Evolutionary conservation across 2,329 filamentous ascomycete species (phyloP), one percentile per base, ranked within the genome.

Genomic region (Falciphora oryzae): DNA sequence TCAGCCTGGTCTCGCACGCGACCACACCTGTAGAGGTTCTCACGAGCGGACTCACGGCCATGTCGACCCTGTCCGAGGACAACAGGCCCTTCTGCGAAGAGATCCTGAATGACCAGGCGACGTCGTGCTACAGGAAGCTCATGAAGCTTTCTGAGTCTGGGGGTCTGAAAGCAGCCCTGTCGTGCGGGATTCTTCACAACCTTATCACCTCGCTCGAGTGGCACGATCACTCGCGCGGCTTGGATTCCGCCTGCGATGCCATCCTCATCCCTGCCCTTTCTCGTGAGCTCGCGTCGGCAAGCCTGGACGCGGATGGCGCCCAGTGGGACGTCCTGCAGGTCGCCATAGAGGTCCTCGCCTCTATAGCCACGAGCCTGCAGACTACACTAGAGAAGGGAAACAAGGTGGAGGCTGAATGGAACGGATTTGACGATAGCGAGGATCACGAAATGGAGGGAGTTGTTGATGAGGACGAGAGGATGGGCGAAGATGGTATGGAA

Each of bases 171-270:
- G 82, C 81, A 1, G 80, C 88, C 44, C 75, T 87, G 11, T 81
- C 85, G 10, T 89, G 85, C 62, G 83, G 84, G 18, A 78, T 87
- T 28, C 78, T 89, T 16, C 87, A 89, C 72, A 88, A 88, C 67
- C 74, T 89, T 50, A 88, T 86, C 71, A 74, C 80, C 8, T 76
- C 79, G 3, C 78, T 84, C 68, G 75, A 80, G 65, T 85, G 82
- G 82, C 79, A 80, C 38, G 83, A 85, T 64, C 75, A 79, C 65
- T 81, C 76, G 58, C 80, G 79, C 2, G 80, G 81, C 2, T 77
- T 77, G 64, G 78, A 80, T 58, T 79, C 78, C 18, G 78, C 79
- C 13, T 83, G 79, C 2, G 83, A 86, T 69, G 82, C 82, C 31
- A 69, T 75, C 3, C 75, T 86, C 28, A 75, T 86, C 32, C 78